Evolutionary conservation across 2,329 filamentous ascomycete genomes (phyloP).

Genomic region (Botrytis pseudocinerea): DNA sequence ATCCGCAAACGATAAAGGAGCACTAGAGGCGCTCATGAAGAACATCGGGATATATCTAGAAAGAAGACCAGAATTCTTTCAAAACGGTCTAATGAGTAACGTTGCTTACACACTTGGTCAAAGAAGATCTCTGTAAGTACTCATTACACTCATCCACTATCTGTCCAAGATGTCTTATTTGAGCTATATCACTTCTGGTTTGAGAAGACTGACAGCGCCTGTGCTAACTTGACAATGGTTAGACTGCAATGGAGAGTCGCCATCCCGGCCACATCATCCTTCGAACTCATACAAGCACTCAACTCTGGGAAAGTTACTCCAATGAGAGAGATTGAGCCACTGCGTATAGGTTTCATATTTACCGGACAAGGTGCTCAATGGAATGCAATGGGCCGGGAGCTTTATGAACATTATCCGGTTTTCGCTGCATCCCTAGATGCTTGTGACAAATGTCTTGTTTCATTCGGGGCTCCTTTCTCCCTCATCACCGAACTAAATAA

Average conservation of each 20-base stretch:
- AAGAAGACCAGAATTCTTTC: slow-evolving; percentile 38
- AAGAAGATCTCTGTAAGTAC: slow-evolving; percentile 32
- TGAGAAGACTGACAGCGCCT: background rate
- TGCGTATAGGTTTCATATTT: slow-evolving; percentile 28
- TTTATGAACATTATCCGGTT: slow-evolving; percentile 37
- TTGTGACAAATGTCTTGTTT: slow-evolving; percentile 35
- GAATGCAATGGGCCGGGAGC: slow-evolving; percentile 32
- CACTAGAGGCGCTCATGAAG: slow-evolving; percentile 36
- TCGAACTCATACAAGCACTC: slow-evolving; percentile 36
- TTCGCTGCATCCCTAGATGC: slow-evolving; percentile 41
- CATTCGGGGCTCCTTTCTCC: slow-evolving; percentile 37
- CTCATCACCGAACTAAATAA: slow-evolving; percentile 40
- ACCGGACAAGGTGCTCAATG: slow-evolving; percentile 34
- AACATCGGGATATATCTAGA: slow-evolving; percentile 38
- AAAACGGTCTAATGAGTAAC: slow-evolving; percentile 38
- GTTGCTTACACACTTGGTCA: slow-evolving; percentile 38
- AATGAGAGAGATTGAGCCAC: slow-evolving; percentile 31
- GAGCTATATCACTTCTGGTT: background rate
- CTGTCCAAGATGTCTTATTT: background rate
- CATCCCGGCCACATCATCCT: slow-evolving; percentile 32
- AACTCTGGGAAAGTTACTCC: slow-evolving; percentile 40
- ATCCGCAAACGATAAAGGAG: slow-evolving; percentile 36
- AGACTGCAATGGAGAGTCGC: slow-evolving; percentile 36
- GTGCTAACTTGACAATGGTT: background rate
- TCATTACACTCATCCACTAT: background rate